phyloP scores from a whole-genome alignment of 2,329 filamentous ascomycete genomes.

The Fusarium brevicatenulatum region DNA sequence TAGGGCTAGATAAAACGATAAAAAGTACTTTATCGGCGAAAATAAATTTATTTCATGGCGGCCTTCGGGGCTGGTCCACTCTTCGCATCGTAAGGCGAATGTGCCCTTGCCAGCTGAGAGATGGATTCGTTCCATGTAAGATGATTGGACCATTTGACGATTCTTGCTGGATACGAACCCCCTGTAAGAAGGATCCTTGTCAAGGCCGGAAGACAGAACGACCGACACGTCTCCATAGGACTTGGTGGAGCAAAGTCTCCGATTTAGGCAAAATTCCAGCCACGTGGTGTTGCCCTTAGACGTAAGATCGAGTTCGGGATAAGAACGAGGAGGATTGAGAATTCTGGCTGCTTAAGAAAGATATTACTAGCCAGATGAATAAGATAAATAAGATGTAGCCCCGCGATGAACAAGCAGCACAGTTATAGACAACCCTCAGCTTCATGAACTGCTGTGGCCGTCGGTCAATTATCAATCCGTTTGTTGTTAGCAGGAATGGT shows the following conservation, averaged over 20 bases:
- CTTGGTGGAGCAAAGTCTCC: background rate
- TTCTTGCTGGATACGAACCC: background rate
- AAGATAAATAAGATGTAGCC: no score
- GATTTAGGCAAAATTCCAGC: no score
- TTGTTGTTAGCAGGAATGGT: background rate
- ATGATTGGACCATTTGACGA: background rate
- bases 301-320: rapidly evolving
- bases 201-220: no score
- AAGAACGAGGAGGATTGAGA: background rate
- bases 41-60: background rate
- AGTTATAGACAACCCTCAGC: background rate
- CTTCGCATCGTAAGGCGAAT: rapidly evolving
- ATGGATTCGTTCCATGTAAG: background rate
- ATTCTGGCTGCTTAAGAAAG: no score
- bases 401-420: rapidly evolving
- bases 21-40: background rate
- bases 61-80: background rate
- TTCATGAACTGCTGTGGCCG: background rate
- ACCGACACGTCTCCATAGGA: background rate
- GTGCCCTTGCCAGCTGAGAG: no score
- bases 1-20: rapidly evolving
- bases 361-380: rapidly evolving
- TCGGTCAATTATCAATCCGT: rapidly evolving
- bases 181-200: background rate
- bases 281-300: rapidly evolving